These are phyloP conservation scores for Planoprotostelium fungivorum DNA, from an alignment of 78 protist genomes.

Conservation along the genomic window DNA sequence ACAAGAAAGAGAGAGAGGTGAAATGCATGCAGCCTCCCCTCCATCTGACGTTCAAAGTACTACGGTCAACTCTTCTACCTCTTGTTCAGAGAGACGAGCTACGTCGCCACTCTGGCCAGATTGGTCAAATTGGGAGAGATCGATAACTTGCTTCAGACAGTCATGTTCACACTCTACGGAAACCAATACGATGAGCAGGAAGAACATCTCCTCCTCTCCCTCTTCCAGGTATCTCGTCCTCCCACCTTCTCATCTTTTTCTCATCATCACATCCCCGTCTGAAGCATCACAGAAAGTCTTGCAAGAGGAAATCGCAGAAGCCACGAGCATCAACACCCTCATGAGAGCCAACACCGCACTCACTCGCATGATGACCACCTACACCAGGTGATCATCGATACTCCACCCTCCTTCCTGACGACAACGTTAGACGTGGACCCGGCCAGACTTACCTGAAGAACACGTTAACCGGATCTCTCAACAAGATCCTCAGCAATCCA, in stretches of 20 bases:
- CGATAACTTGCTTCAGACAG: slow-evolving; percentile 59
- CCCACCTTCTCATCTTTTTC: slow-evolving; percentile 21
- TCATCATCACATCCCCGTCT: not conserved
- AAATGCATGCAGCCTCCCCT: not conserved
- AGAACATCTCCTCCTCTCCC: slow-evolving; percentile 53
- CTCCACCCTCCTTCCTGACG: not conserved
- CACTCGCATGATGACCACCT: slow-evolving; percentile 77
- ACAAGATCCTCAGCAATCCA: slow-evolving; percentile 9
- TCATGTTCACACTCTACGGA: slow-evolving; percentile 73
- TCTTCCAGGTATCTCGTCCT: slow-evolving; percentile 37
- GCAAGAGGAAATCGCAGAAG: slow-evolving; percentile 45
- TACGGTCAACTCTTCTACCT: slow-evolving; percentile 65
- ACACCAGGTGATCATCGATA: slow-evolving; percentile 31
- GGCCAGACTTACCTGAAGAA: slow-evolving; percentile 73
- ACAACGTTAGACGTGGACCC: slow-evolving; percentile 49
- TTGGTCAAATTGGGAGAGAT: slow-evolving; percentile 53
- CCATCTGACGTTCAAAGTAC: not conserved
- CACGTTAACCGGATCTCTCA: slow-evolving; percentile 31
- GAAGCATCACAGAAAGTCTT: slow-evolving; percentile 27
- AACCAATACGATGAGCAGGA: slow-evolving; percentile 71
- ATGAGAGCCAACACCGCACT: slow-evolving; percentile 72
- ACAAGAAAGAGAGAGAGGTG: slow-evolving; percentile 35
- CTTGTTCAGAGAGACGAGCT: slow-evolving; percentile 52
- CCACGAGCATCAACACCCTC: slow-evolving; percentile 23
- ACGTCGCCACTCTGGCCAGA: slow-evolving; percentile 52